Evolutionary conservation across 1,284 basidiomycete genomes (phyloP).

Genomic region (Uromyces viciae-fabae): DNA sequence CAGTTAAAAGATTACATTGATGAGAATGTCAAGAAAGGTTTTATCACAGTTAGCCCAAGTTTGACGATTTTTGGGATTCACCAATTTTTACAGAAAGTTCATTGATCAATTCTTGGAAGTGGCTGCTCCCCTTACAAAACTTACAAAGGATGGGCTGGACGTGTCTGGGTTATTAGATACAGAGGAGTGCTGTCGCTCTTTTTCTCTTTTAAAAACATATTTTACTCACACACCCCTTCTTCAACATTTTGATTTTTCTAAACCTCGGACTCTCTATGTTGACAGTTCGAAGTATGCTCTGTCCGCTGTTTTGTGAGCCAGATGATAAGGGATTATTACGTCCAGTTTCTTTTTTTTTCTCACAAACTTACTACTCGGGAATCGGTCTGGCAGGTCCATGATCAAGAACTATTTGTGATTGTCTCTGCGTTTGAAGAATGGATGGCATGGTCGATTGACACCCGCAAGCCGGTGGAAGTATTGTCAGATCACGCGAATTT

Average conservation of each 20-base stretch:
- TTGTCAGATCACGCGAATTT: conserved; percentile 17
- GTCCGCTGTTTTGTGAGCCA: conserved; percentile 42
- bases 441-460: conserved; percentile 4
- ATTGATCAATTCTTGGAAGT: conserved; percentile 19
- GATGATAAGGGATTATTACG: conserved; percentile 4
- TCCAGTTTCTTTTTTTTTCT: conserved; percentile 41
- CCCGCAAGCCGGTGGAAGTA: background rate
- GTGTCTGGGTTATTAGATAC: background rate
- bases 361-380: conserved; percentile 29
- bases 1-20: background rate
- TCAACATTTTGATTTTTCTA: conserved; percentile 13
- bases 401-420: conserved; percentile 3
- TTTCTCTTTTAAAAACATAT: background rate
- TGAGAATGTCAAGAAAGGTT: background rate
- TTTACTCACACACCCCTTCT: background rate
- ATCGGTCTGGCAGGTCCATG: background rate
- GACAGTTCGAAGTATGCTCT: conserved; percentile 46
- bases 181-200: background rate
- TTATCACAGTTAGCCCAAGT: background rate
- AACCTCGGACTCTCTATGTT: conserved; percentile 53
- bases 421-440: conserved; percentile 11
- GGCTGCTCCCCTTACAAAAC: background rate
- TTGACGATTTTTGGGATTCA: conserved; percentile 24
- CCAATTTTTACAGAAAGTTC: conserved; percentile 19
- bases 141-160: background rate